These are phyloP conservation scores for Trichoderma sp. DNA, from an alignment of 2,329 filamentous ascomycete genomes.

Conservation along the genomic window DNA sequence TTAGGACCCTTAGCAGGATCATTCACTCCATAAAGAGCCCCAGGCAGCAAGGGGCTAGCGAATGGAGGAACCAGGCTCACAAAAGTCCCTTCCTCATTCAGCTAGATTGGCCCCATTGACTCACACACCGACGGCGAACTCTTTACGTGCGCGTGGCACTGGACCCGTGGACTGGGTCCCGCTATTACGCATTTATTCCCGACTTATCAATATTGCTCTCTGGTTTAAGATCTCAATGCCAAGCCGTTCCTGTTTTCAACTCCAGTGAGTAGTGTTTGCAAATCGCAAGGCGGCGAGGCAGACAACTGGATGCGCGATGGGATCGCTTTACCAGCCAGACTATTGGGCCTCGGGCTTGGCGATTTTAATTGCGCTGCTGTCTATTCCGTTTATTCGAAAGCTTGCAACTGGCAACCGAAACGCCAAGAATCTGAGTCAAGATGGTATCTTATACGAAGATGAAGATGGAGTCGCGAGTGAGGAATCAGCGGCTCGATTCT, in stretches of 20 bases:
- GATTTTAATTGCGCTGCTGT: background rate
- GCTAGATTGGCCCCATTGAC: conserved; percentile 13
- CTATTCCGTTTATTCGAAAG: conserved; percentile 1
- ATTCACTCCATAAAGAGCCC: background rate
- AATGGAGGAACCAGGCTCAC: background rate
- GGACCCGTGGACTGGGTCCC: background rate
- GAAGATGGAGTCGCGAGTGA: conserved; percentile 13
- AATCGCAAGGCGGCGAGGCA: background rate
- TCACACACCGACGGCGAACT: conserved; percentile 12
- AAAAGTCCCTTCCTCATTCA: conserved; percentile 23
- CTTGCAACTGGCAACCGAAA: background rate
- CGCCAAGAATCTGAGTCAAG: conserved; percentile 3
- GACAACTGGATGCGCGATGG: background rate
- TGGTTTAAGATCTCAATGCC: background rate
- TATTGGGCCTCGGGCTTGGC: background rate
- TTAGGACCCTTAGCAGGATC: background rate
- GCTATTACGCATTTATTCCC: background rate
- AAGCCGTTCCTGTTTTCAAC: background rate
- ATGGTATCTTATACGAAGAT: conserved; percentile 15
- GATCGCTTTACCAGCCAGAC: background rate
- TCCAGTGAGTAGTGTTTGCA: background rate
- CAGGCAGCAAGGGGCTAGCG: background rate
- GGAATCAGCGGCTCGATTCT: conserved; percentile 15
- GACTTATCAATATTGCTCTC: background rate
- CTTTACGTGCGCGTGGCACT: background rate